Percentiles rank a stretch among this genome's conserved stretches.
Conservation (phyloP, 495 filamentous ascomycete species). For the Tirmania nivea region DNA sequence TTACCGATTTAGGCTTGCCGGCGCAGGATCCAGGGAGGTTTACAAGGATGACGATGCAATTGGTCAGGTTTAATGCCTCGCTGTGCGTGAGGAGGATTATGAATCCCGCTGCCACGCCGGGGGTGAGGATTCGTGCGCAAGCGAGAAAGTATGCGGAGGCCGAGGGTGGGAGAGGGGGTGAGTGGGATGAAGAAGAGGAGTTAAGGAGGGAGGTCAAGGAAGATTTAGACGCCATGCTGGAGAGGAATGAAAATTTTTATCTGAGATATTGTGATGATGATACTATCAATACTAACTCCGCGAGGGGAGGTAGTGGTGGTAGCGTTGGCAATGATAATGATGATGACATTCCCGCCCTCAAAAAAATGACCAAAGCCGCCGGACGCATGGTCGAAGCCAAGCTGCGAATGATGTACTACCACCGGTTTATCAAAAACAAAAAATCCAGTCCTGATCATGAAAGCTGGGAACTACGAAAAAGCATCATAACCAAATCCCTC, state of each 20-base stretch:
- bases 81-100: background rate
- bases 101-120: background rate
- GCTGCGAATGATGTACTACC: background rate
- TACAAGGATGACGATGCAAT: background rate
- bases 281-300: background rate
- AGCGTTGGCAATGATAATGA: background rate
- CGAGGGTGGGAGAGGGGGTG: background rate
- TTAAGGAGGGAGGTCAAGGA: too few species aligned
- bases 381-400: background rate
- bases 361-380: background rate
- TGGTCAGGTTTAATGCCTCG: background rate
- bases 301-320: background rate
- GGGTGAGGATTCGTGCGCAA: background rate
- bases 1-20: background rate
- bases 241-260: too few species aligned
- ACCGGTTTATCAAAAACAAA: background rate
- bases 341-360: too few species aligned
- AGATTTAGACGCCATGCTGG: too few species aligned
- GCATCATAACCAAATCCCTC: background rate
- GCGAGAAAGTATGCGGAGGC: background rate
- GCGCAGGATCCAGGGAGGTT: background rate
- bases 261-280: background rate
- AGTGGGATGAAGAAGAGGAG: background rate
- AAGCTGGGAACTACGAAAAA: background rate
- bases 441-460: background rate